A percentile compares a stretch with the other conserved stretches of the same genome.
These are phyloP conservation scores for Aphanomyces stellatus DNA, from an alignment of 352 stramenopile genomes.

Conservation along the genomic window DNA sequence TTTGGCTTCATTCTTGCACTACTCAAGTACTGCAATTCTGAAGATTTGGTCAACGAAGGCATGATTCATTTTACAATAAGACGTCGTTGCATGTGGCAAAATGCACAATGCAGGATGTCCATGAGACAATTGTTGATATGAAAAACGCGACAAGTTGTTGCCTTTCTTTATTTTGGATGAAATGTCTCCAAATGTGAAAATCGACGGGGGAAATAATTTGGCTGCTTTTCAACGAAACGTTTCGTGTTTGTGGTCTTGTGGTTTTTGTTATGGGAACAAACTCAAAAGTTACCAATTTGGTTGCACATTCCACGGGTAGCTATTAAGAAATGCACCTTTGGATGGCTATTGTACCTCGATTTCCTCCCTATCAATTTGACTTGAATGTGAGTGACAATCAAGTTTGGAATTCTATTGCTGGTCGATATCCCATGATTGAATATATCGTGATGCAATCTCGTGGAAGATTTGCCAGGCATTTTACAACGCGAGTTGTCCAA, in stretches of 20 bases:
- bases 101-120: conserved; percentile 10
- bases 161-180: conserved; percentile 24
- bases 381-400: neutral
- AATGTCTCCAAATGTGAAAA: conserved; percentile 1
- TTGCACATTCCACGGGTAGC: neutral
- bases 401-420: neutral
- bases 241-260: conserved; percentile 25
- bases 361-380: conserved; percentile 1
- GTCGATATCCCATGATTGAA: neutral
- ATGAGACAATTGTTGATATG: conserved; percentile 17
- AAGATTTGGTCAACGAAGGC: neutral
- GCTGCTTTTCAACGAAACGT: conserved; percentile 29
- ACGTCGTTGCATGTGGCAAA: conserved; percentile 10
- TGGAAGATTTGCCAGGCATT: neutral
- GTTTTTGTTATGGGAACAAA: conserved; percentile 26
- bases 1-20: conserved; percentile 22
- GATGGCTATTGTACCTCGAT: neutral
- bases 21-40: conserved; percentile 16
- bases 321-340: neutral
- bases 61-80: conserved; percentile 15
- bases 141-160: conserved; percentile 18
- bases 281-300: conserved; percentile 19
- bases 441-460: neutral
- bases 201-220: conserved; percentile 7
- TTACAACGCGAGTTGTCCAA: neutral